Evolutionary conservation across 345 rosid species (phyloP).

Genomic region (Balakata baccata): DNA sequence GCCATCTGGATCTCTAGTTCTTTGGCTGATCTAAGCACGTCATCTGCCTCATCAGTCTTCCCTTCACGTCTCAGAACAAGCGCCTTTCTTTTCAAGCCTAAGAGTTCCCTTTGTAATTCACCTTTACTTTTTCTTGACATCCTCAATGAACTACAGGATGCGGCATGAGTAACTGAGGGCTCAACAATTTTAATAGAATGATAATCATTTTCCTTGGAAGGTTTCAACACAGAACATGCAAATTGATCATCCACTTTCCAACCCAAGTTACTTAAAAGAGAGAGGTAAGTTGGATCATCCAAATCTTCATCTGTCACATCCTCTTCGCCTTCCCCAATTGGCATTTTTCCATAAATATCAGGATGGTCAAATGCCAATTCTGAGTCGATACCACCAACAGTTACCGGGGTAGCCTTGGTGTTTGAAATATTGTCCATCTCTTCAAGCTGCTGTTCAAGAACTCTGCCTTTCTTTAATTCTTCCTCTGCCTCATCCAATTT

Average conservation of each 20-base stretch:
- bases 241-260: constrained; percentile 46
- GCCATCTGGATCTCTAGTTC: constrained; percentile 54
- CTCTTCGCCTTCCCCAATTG: constrained; percentile 41
- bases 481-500: constrained; percentile 63
- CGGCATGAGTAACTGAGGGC: constrained; percentile 25
- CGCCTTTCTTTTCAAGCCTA: constrained; percentile 80
- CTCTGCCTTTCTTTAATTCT: constrained; percentile 56
- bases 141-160: constrained; percentile 20
- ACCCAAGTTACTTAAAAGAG: constrained; percentile 53
- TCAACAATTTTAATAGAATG: constrained; percentile 21
- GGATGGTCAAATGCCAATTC: constrained; percentile 25
- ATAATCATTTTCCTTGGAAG: constrained; percentile 25
- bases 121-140: constrained; percentile 55
- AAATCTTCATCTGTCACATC: constrained; percentile 70
- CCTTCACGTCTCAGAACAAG: constrained; percentile 73
- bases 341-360: constrained; percentile 20
- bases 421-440: constrained; percentile 51
- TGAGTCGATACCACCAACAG: constrained; percentile 17
- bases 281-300: constrained; percentile 60
- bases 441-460: constrained; percentile 68
- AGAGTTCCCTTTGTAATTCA: constrained; percentile 80
- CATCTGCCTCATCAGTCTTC: constrained; percentile 71
- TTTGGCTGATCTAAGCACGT: constrained; percentile 54
- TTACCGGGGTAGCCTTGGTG: constrained; percentile 24
- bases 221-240: constrained; percentile 18